phyloP scores from a whole-genome alignment of 768 basidiomycete species.

The Russula compacta region DNA sequence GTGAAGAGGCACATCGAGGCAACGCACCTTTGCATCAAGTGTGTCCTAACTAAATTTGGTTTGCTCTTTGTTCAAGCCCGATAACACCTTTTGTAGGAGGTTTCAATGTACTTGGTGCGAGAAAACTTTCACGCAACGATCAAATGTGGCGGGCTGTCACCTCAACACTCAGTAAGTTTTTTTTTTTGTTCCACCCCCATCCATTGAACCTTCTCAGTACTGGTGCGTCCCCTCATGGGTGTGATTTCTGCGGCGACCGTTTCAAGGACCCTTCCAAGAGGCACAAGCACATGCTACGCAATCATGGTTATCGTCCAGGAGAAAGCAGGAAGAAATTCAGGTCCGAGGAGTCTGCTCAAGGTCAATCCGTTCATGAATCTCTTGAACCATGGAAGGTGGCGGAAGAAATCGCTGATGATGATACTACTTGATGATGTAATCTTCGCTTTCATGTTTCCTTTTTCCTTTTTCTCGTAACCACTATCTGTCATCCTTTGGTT shows the following conservation, averaged over 20 bases:
- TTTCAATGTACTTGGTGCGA: constrained; percentile 44
- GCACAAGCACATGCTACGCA: constrained; percentile 47
- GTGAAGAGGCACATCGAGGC: constrained; percentile 62
- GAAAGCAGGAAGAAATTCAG: constrained; percentile 31
- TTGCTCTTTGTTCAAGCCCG: constrained; percentile 16
- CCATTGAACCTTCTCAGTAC: constrained; percentile 33
- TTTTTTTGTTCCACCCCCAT: constrained; percentile 13
- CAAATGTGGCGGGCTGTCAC: constrained; percentile 47
- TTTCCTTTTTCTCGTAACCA: not conserved
- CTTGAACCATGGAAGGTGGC: constrained; percentile 18
- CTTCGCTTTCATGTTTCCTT: constrained; percentile 8
- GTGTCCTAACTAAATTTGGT: constrained; percentile 22
- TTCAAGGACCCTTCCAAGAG: constrained; percentile 62
- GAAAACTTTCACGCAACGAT: constrained; percentile 50
- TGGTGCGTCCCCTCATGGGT: constrained; percentile 45
- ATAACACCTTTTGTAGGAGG: constrained; percentile 30
- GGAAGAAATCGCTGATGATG: constrained; percentile 4
- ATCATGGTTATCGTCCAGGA: constrained; percentile 43
- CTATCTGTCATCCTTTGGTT: constrained; percentile 5
- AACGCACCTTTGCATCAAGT: constrained; percentile 54
- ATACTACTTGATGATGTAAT: not conserved
- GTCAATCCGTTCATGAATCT: constrained; percentile 23
- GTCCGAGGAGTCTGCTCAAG: constrained; percentile 12
- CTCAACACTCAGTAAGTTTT: constrained; percentile 41
- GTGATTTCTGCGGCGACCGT: constrained; percentile 41